Evolutionary conservation across 164 flowering plant genomes (phyloP).

Genomic region (Santalum album): DNA sequence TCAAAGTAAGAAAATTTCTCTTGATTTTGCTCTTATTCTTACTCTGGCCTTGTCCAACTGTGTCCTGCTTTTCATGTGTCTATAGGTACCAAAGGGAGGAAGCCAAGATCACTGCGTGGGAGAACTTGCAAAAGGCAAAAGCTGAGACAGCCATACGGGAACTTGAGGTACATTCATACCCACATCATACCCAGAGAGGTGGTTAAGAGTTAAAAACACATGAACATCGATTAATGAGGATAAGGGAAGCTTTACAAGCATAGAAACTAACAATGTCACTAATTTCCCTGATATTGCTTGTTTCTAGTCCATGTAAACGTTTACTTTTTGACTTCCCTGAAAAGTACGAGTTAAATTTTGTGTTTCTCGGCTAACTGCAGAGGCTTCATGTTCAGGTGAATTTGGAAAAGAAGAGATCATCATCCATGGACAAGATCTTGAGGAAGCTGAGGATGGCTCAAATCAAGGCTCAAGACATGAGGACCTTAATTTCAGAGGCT

Average conservation of each 20-base stretch:
- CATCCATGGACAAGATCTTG: slow-evolving; percentile 47
- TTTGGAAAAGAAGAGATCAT: slow-evolving; percentile 46
- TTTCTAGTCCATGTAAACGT: too few relatives aligned
- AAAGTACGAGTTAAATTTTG: too few relatives aligned
- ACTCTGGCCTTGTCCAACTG: neutral
- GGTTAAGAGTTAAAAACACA: neutral
- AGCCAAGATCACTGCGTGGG: slow-evolving; percentile 65
- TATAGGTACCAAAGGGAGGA: slow-evolving; percentile 47
- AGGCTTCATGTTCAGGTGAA: slow-evolving; percentile 32
- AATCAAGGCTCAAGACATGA: slow-evolving; percentile 48
- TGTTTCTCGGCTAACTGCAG: too few relatives aligned
- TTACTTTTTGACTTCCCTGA: too few relatives aligned
- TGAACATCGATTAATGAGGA: too few relatives aligned
- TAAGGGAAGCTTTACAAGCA: too few relatives aligned
- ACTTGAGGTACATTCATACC: slow-evolving; percentile 41
- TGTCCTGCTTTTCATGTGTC: neutral
- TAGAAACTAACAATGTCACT: too few relatives aligned
- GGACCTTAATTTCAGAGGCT: slow-evolving; percentile 21
- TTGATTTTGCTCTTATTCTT: neutral
- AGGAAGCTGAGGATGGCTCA: slow-evolving; percentile 36
- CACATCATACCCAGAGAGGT: neutral
- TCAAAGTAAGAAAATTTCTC: slow-evolving; percentile 27
- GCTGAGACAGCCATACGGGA: slow-evolving; percentile 56
- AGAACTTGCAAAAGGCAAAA: slow-evolving; percentile 63
- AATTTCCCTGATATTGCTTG: too few relatives aligned